Conservation (phyloP, 1,284 basidiomycete genomes). For the Marasmius fiardii region DNA sequence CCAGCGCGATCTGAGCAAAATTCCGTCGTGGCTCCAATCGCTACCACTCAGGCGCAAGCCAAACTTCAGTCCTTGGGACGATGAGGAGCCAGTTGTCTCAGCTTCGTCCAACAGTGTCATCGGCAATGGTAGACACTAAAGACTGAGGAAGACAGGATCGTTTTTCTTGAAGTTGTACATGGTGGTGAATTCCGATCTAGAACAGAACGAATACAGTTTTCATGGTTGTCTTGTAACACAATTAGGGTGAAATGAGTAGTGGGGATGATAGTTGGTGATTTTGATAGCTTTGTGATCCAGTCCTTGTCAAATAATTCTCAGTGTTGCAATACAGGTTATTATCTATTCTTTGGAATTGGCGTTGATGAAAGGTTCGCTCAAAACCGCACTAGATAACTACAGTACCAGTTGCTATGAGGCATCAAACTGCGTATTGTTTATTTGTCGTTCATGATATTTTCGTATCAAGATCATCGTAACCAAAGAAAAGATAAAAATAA, state of each 20-base stretch:
- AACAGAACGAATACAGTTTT: conserved; percentile 2
- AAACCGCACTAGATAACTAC: too few relatives aligned
- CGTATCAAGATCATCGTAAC: neutral
- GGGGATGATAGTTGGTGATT: neutral
- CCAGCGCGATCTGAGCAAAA: conserved; percentile 27
- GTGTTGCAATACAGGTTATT: conserved; percentile 13
- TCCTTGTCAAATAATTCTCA: conserved; percentile 10
- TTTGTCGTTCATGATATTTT: neutral
- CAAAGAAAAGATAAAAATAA: neutral
- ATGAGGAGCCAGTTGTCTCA: conserved; percentile 39
- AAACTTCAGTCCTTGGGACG: conserved; percentile 67
- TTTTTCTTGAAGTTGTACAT: neutral
- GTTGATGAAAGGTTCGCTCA: neutral
- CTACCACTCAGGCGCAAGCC: conserved; percentile 50
- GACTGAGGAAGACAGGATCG: neutral
- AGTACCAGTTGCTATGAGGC: neutral
- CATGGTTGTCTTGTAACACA: conserved; percentile 4
- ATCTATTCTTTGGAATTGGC: conserved; percentile 9
- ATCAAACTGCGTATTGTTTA: neutral
- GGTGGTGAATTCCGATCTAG: conserved; percentile 5
- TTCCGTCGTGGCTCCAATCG: conserved; percentile 56
- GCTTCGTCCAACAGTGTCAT: neutral
- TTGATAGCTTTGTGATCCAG: neutral
- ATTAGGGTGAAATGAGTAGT: neutral
- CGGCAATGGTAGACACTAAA: neutral